Conservation (phyloP, 257 asterid species). For the Linderniella brevidens region DNA sequence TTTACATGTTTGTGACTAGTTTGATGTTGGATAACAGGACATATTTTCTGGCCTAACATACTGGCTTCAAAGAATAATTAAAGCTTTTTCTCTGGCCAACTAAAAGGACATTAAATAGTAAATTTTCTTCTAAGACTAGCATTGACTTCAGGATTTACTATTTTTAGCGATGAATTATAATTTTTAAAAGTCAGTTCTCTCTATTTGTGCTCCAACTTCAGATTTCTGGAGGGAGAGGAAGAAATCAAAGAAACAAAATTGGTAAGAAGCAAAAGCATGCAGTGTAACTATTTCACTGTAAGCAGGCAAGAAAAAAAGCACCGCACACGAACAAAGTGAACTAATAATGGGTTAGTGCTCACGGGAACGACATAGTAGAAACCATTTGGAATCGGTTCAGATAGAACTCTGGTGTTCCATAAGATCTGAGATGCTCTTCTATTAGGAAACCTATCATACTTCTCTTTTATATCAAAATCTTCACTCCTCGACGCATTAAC, state of each 20-base stretch:
- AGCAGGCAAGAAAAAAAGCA: neutral
- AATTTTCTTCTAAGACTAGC: neutral
- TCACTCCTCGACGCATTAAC: slow-evolving; percentile 27
- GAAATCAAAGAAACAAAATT: neutral
- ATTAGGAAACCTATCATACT: slow-evolving; percentile 23
- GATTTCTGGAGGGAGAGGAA: too few species aligned
- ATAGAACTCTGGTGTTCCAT: slow-evolving; percentile 85
- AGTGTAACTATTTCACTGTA: neutral
- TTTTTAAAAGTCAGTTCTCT: too few species aligned
- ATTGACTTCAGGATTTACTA: slow-evolving; percentile 1
- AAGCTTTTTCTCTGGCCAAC: too few species aligned
- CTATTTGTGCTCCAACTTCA: slow-evolving; percentile 6
- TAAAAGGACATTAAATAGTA: too few species aligned
- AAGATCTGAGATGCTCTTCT: slow-evolving; percentile 70
- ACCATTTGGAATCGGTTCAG: slow-evolving; percentile 86
- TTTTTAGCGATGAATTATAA: neutral
- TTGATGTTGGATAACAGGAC: too few species aligned
- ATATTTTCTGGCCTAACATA: too few species aligned
- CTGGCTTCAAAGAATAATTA: too few species aligned
- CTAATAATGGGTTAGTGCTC: slow-evolving; percentile 20
- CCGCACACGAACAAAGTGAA: neutral
- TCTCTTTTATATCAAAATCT: slow-evolving; percentile 27
- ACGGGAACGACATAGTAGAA: slow-evolving; percentile 90
- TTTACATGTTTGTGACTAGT: too few species aligned
- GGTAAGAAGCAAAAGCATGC: neutral